Conservation (phyloP, 805 yeast genomes). For the Yamadazyma akitaensis region DNA sequence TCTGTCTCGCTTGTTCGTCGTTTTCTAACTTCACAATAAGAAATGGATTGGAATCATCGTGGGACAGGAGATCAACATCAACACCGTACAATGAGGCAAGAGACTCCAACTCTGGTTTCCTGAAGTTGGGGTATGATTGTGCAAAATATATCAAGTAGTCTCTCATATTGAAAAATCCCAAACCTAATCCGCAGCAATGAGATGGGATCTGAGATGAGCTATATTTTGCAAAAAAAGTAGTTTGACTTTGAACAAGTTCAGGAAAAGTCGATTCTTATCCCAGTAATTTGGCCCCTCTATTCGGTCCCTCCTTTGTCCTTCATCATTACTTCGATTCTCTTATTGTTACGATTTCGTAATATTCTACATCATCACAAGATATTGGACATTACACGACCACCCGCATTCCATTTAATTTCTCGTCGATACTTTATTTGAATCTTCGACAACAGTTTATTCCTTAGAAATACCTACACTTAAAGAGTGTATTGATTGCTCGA, state of each 20-base stretch:
- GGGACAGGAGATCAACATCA: conserved; percentile 54
- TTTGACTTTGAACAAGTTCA: too few relatives aligned
- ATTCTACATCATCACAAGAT: not conserved
- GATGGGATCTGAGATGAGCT: conserved; percentile 1
- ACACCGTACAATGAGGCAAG: conserved; percentile 65
- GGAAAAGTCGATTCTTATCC: too few relatives aligned
- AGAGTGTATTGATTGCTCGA: not conserved
- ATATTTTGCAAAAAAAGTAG: not conserved
- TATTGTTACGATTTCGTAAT: not conserved
- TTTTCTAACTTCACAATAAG: conserved; percentile 60
- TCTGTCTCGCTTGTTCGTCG: conserved; percentile 63
- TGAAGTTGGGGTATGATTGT: conserved; percentile 74
- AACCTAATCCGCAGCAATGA: conserved; percentile 1
- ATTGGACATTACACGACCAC: not conserved
- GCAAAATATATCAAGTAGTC: conserved; percentile 79
- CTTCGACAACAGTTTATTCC: not conserved
- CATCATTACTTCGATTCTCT: not conserved
- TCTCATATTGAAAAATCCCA: conserved; percentile 33
- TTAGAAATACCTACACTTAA: not conserved
- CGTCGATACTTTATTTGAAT: not conserved
- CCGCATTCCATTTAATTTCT: not conserved
- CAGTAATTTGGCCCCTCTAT: too few relatives aligned
- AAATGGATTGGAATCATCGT: conserved; percentile 65
- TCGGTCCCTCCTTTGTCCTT: too few relatives aligned
- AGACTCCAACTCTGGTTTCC: conserved; percentile 80